Base-by-base conservation (phyloP, 805 yeast genomes). In the Lachancea kluyveri region DNA sequence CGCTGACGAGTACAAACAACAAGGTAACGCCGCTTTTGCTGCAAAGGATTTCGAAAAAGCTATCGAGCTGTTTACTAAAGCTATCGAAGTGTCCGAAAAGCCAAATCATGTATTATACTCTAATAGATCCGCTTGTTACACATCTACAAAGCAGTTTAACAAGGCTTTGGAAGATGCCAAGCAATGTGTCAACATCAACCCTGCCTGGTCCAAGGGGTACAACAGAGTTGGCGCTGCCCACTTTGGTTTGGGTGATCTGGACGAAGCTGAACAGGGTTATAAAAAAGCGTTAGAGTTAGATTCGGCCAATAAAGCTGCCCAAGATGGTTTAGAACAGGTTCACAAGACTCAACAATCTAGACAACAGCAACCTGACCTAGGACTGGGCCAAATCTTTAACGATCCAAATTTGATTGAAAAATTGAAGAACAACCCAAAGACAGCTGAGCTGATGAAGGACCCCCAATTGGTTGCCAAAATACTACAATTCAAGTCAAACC, bases 81-180 rank as follows among this genome's bases (percentile, higher is more conserved):
- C 96, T 20, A 92, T 90, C 50, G 94, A 77, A 26, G 85, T 74
- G 9, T 77, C 95, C 0, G 68, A 78, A 26, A 42, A 69, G 5
- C 95, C 96, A 41, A 92, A 90, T 60, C 96, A 90, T 56, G 96
- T 92, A 11, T 68, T 92, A 33, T 88, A 68, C 58, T 87, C 96
- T 30, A 92, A 92, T 66, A 78, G 98, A 59, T 88, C 97, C 8
- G 98, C 95, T 9, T 74, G 86, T 36, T 79, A 79, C 51, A 81
- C 96, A 4, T 84, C 96, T 5, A 61, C 77, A 63, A 76, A 77
- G 51, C 64, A 87, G 48, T 92, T 78, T 51, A 58, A 57, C 14
- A 64, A 77, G 38, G 98, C 97, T 3, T 66, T 86, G 39, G 65
- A 68, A 27, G 98, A 92, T 59, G 98, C 97, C 11, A 62, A 83